These are phyloP conservation scores for Castanospermum australe DNA, from an alignment of 306 rosid genomes.

Conservation along the genomic window DNA sequence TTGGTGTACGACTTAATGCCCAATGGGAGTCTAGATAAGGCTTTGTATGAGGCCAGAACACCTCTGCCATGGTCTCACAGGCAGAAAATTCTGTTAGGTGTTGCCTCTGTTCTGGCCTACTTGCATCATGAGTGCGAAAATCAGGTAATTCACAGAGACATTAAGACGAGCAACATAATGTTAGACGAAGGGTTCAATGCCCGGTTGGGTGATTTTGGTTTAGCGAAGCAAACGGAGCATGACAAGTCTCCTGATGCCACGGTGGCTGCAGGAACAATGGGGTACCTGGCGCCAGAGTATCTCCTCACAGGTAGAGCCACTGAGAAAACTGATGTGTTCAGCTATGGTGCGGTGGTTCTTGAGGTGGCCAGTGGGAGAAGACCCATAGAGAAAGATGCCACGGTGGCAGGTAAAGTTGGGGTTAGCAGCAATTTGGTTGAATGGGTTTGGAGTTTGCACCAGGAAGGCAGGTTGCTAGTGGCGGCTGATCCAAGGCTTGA, in stretches of 20 bases:
- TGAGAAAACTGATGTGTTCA: conserved; percentile 84
- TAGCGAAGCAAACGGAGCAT: conserved; percentile 83
- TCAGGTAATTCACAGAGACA: conserved; percentile 83
- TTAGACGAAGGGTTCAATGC: conserved; percentile 91
- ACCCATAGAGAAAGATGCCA: conserved; percentile 70
- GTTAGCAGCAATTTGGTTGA: conserved; percentile 68
- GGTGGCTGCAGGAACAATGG: conserved; percentile 95
- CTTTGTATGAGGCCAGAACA: conserved; percentile 64
- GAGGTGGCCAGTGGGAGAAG: conserved; percentile 86
- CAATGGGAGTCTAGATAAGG: conserved; percentile 88
- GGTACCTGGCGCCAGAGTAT: conserved; percentile 88
- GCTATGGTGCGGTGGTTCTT: conserved; percentile 85
- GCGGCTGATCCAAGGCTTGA: conserved; percentile 62
- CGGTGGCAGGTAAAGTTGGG: conserved; percentile 39
- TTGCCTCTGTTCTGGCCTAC: conserved; percentile 80
- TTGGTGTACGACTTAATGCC: conserved; percentile 88
- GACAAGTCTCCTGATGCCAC: conserved; percentile 91
- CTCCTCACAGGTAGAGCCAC: conserved; percentile 80
- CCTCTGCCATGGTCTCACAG: conserved; percentile 75
- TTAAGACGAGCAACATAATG: conserved; percentile 85
- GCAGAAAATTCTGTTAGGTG: conserved; percentile 65
- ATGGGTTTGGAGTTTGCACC: conserved; percentile 84
- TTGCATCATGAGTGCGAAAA: conserved; percentile 91
- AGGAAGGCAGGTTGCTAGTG: conserved; percentile 60
- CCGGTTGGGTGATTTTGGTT: conserved; percentile 76